Base-by-base conservation (phyloP, 768 basidiomycete genomes). In the Trametes cinnabarina region DNA sequence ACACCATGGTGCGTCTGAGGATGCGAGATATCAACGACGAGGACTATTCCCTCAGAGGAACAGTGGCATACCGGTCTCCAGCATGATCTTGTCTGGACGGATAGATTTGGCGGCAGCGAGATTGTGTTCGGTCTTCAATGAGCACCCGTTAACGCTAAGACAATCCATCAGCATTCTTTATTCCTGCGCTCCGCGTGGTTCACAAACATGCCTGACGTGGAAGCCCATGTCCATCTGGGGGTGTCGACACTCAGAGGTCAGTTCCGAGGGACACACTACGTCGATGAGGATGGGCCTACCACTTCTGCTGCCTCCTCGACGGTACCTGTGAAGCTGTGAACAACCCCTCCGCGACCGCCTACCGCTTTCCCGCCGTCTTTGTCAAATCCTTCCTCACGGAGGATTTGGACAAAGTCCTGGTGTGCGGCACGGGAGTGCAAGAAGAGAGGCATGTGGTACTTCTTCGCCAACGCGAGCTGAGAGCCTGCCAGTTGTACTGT, bases 361-460 rank as follows among this genome's bases (percentile, higher is more conserved):
- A 82, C 73, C 26, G 68, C 71, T 58, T 68, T 70, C 3, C 87
- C 86, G 26, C 85, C 81, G 63, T 82, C 70, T 37, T 77, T 71
- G 15, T 79, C 77, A 66, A 88, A 88, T 1, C 88, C 85, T 62
- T 86, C 83, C 55, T 86, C 84, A 22, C 74, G 76, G 22, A 93
- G 76, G 19, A 87, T 86, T 19, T 65, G 67, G 25, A 90, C 82
- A 57, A 93, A 77, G 63, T 92, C 91, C 2, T 62, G 42, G 64
- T 92, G 90, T 1, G 88, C 86, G n/a, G 86, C 82, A 19, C 92
- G 81, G 1, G 85, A 91, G 70, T 93, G 92, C 3, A 94, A 77
- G 70, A 93, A 93, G 20, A 94, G 70, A 0, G 92, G 91, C 9
- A 94, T 77, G 63, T 82, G 77, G 64, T 87, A 80, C 65, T 84